Evolutionary conservation across 345 rosid genomes (phyloP), one percentile per base, ranked within the genome.

Genomic region (Raphanus sativus): DNA sequence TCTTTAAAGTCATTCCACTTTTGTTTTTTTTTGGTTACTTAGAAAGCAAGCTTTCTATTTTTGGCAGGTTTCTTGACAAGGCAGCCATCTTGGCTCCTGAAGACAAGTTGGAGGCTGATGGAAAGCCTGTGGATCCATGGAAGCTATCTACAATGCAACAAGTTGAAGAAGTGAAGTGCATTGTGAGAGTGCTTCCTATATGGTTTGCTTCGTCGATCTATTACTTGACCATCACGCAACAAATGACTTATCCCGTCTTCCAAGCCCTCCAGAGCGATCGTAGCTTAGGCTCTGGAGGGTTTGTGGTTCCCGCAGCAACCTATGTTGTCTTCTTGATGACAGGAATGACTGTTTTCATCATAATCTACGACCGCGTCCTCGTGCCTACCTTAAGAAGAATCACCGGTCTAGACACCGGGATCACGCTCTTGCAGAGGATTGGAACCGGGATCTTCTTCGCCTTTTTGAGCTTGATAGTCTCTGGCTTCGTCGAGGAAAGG

Each of bases 101-200:
- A 5, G 90, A 87, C 75, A 42, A 77, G 65, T 32, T 88, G 48
- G 73, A 86, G 2, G n/a, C 55, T 0, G 86, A 88, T 34, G 92
- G 92, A 0, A 83, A 86, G 45, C 77, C 90, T 2, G 45, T 60
- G 16, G 73, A 87, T 28, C 89, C 92, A 5, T 90, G 92, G 92
- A 85, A 67, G 38, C 87, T 90, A 0, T 90, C 87, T 70, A 84
- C 90, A 77, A 59, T 86, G 76, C 92, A 90, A 66, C 95, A 90
- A 84, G 88, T 88, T 15, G 92, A 90, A 75, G 91, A 90, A 85
- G 83, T 77, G 76, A 90, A 90, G 81, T 90, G 95, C 55, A 38
- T 86, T 65, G n/a, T 84, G 38, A 82, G 89, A 80, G 83, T 88
- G 74, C 73, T 90, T 29, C 92, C 92, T 15, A 82, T 90, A 56